A percentile compares a stretch with the other conserved stretches of the same genome.
Evolutionary conservation across 164 flowering plant genomes (phyloP).

Genomic region (Annona cherimola): DNA sequence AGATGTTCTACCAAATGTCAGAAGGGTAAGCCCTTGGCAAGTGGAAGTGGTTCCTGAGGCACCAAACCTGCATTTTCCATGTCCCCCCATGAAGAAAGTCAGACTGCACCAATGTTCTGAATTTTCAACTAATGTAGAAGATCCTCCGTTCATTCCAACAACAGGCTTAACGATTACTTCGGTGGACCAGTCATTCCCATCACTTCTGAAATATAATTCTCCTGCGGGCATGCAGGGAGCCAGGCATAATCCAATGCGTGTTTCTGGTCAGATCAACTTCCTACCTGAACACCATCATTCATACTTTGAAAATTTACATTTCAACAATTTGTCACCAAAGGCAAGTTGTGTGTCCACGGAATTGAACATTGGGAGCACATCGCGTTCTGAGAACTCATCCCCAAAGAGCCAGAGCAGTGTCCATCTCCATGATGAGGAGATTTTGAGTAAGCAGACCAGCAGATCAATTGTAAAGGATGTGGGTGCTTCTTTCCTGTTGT

Average conservation of each 20-base stretch:
- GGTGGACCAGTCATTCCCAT: constrained; percentile 25
- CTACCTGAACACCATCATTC: constrained; percentile 13
- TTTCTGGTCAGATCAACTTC: constrained; percentile 24
- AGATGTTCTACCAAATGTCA: constrained; percentile 41
- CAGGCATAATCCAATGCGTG: constrained; percentile 54
- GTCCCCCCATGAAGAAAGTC: constrained; percentile 38
- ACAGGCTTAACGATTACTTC: constrained; percentile 30
- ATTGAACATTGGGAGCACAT: constrained; percentile 35
- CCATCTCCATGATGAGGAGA: constrained; percentile 26
- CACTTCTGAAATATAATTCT: constrained; percentile 26
- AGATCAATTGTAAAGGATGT: constrained; percentile 18
- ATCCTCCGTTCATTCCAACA: constrained; percentile 26
- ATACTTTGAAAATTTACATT: constrained; percentile 12
- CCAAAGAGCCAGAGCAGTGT: constrained; percentile 43
- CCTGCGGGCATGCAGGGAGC: constrained; percentile 99
- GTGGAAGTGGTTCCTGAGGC: constrained; percentile 38
- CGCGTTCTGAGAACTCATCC: constrained; percentile 39
- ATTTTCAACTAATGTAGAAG: constrained; percentile 29
- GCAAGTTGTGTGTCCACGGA: constrained; percentile 42
- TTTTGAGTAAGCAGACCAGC: constrained; percentile 19
- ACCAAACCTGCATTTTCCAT: constrained; percentile 22
- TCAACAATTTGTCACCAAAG: constrained; percentile 17
- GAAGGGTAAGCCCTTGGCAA: constrained; percentile 79
- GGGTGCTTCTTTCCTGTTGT: constrained; percentile 41
- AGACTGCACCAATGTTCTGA: constrained; percentile 27